Conservation (phyloP, 2,329 filamentous ascomycete genomes). For the Blastomyces percursus region DNA sequence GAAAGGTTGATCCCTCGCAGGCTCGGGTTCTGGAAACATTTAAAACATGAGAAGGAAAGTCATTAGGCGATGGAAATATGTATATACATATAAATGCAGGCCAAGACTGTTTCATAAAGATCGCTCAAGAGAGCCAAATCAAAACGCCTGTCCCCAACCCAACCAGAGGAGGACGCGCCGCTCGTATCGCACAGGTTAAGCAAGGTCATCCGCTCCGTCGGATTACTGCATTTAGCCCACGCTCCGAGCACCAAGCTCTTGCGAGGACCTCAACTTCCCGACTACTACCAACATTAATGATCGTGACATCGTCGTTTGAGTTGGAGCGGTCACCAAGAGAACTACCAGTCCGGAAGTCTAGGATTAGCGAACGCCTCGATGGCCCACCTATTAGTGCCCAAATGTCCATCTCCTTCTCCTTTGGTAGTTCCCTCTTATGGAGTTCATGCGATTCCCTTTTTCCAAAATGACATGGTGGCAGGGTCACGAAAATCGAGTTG, state of each 20-base stretch:
- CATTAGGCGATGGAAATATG: background rate
- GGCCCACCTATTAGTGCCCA: background rate
- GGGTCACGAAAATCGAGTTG: background rate
- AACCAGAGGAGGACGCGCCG: background rate
- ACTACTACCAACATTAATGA: background rate
- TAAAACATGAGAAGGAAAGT: background rate
- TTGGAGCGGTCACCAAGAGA: background rate
- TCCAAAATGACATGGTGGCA: background rate
- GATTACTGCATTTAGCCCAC: background rate
- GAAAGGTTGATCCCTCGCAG: background rate
- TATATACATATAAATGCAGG: background rate
- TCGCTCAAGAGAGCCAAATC: background rate
- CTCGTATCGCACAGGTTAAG: background rate
- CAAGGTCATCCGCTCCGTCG: background rate
- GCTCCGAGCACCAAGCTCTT: background rate
- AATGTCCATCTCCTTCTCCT: background rate
- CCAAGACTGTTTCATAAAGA: background rate
- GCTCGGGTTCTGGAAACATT: background rate
- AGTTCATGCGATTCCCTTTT: background rate
- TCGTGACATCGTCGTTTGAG: background rate
- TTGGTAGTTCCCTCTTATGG: background rate
- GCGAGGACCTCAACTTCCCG: background rate
- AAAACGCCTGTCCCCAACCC: background rate
- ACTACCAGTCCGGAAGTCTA: background rate
- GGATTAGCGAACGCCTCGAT: background rate